phyloP scores from a whole-genome alignment of 106 monocot genomes.

The Alisma plantagoaquatica region DNA sequence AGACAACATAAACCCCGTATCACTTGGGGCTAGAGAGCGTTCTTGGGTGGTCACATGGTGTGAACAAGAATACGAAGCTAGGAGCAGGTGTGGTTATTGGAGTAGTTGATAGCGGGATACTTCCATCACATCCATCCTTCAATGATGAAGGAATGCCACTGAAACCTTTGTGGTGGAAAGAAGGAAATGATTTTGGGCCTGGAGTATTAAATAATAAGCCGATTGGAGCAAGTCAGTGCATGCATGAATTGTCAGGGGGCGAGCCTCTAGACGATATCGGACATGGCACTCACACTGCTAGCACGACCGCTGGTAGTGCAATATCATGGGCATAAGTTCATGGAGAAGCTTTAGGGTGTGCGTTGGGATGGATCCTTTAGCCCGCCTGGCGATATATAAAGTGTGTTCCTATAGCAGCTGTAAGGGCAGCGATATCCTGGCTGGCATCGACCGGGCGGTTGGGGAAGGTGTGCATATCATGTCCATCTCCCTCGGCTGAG shows the following conservation, averaged over 20 bases:
- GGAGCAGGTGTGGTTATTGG: background rate
- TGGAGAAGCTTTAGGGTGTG: background rate
- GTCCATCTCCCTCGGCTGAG: conserved; percentile 46
- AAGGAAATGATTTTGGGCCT: background rate
- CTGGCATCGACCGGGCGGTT: conserved; percentile 44
- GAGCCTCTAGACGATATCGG: background rate
- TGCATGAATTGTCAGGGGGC: too few species aligned
- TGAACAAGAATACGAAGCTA: too few species aligned
- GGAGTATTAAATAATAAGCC: background rate
- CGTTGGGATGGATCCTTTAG: conserved; percentile 5
- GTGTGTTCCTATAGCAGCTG: conserved; percentile 40
- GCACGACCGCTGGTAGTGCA: background rate
- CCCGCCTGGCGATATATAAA: conserved; percentile 38
- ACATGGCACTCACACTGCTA: conserved; percentile 1
- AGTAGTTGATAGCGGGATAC: background rate
- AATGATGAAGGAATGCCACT: background rate
- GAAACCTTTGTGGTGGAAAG: background rate
- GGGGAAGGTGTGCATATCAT: conserved; percentile 41
- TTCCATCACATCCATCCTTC: background rate
- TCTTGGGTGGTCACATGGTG: too few species aligned
- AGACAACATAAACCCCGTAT: too few species aligned
- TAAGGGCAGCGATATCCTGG: conserved; percentile 45
- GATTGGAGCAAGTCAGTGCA: background rate
- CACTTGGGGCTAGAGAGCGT: too few species aligned
- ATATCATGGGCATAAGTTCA: background rate